Base-by-base conservation (phyloP, 116 monocot species). In the Trichopus zeylanicus region DNA sequence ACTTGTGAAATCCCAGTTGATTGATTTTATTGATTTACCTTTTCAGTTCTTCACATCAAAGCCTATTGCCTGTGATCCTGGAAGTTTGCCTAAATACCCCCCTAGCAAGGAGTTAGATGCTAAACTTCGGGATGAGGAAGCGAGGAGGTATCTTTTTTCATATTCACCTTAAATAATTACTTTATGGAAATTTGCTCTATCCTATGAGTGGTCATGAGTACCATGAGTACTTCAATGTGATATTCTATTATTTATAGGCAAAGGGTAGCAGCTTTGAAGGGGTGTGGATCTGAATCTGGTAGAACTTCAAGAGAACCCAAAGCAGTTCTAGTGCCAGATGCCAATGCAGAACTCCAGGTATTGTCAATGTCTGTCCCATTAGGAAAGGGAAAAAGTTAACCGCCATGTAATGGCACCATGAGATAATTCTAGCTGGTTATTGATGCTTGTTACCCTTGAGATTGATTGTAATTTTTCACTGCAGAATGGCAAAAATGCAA, bases 81-180 rank as follows among this genome's bases (percentile, higher is more conserved):
- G 81, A 56, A 74, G 65, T 48, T 74, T 90, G 62, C 89, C 89
- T 13, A 90, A 85, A 69, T 85, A 63, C 69, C 85, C 81, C 42
- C 84, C 89, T 53, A 85, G 85, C 60, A 90, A 90, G 66, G 89
- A 90, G 63, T 81, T 78, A 69, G 89, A 90, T 76, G 76, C 76
- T 51, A 84, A 74, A 56, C 81, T 81, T 55, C 70, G 81, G 47
- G 73, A 74, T 51, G 74, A 81, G 70, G 85, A 81, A 82, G 56
- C 71, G 30, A 76, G 77, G 72, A 91, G 90, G 90, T 85, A 81
- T 29, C 52, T 57, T 7, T 7, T 28, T 28, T 52, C 7, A 4
- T 7, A 31, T 37, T 28, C n/a, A 1, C 8, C n/a, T 27, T 26
- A 2, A 2, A 16, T 22, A 18, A 42, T 10, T 25, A 16, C 25